Conservation (phyloP, 192 early-diverging fungal species). For the Globomyces pollinis-pini region DNA sequence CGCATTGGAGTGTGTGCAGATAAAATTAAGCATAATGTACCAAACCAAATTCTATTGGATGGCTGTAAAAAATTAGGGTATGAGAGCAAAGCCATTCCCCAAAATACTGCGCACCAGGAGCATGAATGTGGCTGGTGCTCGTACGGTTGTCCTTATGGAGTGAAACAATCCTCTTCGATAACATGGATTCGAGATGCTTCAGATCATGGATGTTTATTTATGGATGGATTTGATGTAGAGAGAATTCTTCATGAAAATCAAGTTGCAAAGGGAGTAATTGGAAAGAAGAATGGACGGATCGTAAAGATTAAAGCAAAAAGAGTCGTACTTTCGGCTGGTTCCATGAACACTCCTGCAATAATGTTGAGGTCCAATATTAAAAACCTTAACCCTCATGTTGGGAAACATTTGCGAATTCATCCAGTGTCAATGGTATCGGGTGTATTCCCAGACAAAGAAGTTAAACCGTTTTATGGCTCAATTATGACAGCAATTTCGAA, state of each 20-base stretch:
- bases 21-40: slow-evolving; percentile 50
- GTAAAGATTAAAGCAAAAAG: slow-evolving; percentile 38
- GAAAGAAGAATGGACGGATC: slow-evolving; percentile 10
- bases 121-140: slow-evolving; percentile 24
- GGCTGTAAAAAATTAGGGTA: slow-evolving; percentile 62
- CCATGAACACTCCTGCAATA: slow-evolving; percentile 58
- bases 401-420: slow-evolving; percentile 55
- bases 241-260: slow-evolving; percentile 46
- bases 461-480: slow-evolving; percentile 22
- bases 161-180: slow-evolving; percentile 59
- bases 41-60: slow-evolving; percentile 58
- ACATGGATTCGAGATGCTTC: slow-evolving; percentile 67
- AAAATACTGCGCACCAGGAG: slow-evolving; percentile 47
- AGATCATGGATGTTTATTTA: slow-evolving; percentile 50
- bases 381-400: slow-evolving; percentile 54
- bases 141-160: slow-evolving; percentile 62
- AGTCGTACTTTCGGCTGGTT: slow-evolving; percentile 53
- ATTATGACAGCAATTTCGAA: slow-evolving; percentile 63
- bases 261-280: slow-evolving; percentile 49
- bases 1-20: slow-evolving; percentile 49
- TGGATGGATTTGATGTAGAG: slow-evolving; percentile 49
- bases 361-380: slow-evolving; percentile 57
- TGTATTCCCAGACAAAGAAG: slow-evolving; percentile 50
- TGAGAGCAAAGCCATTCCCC: slow-evolving; percentile 45
- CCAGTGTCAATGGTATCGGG: slow-evolving; percentile 57